Conservation (phyloP, 306 rosid species). For the Malus asiatica region DNA sequence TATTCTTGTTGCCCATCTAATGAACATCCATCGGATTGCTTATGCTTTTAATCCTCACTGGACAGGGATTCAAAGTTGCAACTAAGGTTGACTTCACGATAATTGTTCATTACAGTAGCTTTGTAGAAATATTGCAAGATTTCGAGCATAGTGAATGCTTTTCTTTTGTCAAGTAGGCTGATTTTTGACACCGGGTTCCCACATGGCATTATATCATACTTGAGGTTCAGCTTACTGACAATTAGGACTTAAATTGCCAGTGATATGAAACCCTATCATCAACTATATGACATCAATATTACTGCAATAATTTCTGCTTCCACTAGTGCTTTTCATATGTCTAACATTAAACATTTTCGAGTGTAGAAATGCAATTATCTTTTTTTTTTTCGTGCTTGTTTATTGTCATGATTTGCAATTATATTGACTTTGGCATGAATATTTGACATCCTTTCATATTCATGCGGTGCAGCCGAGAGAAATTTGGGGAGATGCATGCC, state of each 20-base stretch:
- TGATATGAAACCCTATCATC: neutral
- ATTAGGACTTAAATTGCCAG: conserved; percentile 12
- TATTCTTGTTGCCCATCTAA: neutral
- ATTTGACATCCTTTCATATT: conserved; percentile 1
- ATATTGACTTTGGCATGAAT: conserved; percentile 5
- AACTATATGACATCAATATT: conserved; percentile 11
- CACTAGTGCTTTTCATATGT: conserved; percentile 1
- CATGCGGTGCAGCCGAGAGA: conserved; percentile 71
- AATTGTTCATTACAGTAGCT: neutral
- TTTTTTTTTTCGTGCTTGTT: neutral
- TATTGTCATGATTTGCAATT: conserved; percentile 11
- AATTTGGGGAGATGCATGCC: conserved; percentile 93
- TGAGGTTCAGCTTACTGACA: neutral
- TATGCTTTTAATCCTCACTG: too few species aligned
- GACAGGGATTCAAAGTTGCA: too few species aligned
- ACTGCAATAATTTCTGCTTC: conserved; percentile 6
- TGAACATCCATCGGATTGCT: neutral
- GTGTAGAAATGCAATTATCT: neutral
- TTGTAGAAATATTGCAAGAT: neutral
- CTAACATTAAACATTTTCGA: conserved; percentile 2
- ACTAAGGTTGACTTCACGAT: neutral
- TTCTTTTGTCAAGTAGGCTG: neutral
- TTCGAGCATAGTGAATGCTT: conserved; percentile 4
- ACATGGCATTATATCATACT: conserved; percentile 9
- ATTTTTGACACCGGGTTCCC: neutral